A percentile compares a stretch with the other conserved stretches of the same genome.
These are phyloP conservation scores for Iodosphaeria phyllophila DNA, from an alignment of 2,329 filamentous ascomycete genomes.

Conservation along the genomic window DNA sequence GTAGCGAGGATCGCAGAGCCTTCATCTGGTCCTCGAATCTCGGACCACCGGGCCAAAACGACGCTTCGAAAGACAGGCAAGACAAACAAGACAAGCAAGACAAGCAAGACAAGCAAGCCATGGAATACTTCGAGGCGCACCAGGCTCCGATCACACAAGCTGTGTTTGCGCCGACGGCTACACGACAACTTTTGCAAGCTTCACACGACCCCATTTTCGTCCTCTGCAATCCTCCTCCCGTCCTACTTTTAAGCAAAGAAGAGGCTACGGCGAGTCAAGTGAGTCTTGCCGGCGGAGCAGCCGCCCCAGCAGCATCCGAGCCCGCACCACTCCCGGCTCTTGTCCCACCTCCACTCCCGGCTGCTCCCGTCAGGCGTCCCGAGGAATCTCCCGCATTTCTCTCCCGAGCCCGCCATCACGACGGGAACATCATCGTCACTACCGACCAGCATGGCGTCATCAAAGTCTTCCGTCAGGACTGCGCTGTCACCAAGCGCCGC, in stretches of 20 bases:
- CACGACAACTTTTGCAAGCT: slow-evolving; percentile 56
- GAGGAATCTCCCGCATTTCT: slow-evolving; percentile 63
- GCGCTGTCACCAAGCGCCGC: slow-evolving; percentile 61
- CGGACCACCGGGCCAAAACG: too few species aligned
- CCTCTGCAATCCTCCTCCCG: slow-evolving; percentile 83
- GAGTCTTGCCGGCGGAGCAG: slow-evolving; percentile 16
- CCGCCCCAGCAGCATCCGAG: too few species aligned
- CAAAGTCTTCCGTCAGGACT: slow-evolving; percentile 92
- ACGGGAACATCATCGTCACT: slow-evolving; percentile 82
- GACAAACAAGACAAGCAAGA: slow-evolving; percentile 51
- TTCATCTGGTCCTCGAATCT: slow-evolving; percentile 71
- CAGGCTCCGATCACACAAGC: slow-evolving; percentile 79
- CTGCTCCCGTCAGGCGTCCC: slow-evolving; percentile 19
- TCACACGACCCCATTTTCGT: slow-evolving; percentile 92
- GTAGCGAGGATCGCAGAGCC: slow-evolving; percentile 75
- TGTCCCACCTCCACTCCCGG: not conserved
- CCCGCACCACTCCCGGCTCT: slow-evolving; percentile 3
- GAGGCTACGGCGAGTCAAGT: slow-evolving; percentile 32
- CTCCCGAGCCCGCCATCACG: slow-evolving; percentile 53
- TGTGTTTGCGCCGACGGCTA: slow-evolving; percentile 62
- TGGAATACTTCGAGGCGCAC: slow-evolving; percentile 85
- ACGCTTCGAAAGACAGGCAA: too few species aligned
- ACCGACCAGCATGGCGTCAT: slow-evolving; percentile 77
- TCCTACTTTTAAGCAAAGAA: slow-evolving; percentile 59
- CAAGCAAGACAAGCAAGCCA: slow-evolving; percentile 59